These are phyloP conservation scores for Petunia hybrid DNA, from an alignment of 305 asterid genomes.

Conservation along the genomic window DNA sequence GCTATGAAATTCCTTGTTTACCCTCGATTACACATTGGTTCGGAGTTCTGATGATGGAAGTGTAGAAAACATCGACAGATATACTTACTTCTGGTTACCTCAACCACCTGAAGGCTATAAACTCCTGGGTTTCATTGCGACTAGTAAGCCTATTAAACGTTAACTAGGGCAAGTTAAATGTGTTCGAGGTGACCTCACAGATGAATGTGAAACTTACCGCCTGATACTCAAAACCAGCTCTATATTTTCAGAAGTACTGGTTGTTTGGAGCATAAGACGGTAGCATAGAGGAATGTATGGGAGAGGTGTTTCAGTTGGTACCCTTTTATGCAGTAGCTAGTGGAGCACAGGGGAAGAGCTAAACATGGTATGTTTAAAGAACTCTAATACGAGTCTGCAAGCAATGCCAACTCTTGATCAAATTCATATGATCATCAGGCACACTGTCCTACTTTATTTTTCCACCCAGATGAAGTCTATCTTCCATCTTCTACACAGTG, in stretches of 20 bases:
- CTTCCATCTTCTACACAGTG: constrained; percentile 86
- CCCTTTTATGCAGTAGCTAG: constrained; percentile 64
- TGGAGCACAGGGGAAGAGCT: constrained; percentile 53
- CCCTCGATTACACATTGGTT: constrained; percentile 66
- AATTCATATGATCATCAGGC: constrained; percentile 65
- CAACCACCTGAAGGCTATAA: constrained; percentile 78
- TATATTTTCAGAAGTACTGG: constrained; percentile 45
- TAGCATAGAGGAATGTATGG: constrained; percentile 65
- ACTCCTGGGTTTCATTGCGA: constrained; percentile 75
- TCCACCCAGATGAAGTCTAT: constrained; percentile 79
- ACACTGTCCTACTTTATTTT: constrained; percentile 83
- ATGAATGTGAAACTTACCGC: constrained; percentile 59
- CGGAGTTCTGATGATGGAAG: constrained; percentile 72
- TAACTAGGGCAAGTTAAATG: constrained; percentile 66
- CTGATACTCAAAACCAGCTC: constrained; percentile 53
- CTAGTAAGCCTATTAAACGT: constrained; percentile 69
- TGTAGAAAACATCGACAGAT: constrained; percentile 54
- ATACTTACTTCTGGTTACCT: constrained; percentile 80
- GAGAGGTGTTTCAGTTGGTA: constrained; percentile 74
- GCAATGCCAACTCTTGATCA: constrained; percentile 87
- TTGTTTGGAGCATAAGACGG: constrained; percentile 68
- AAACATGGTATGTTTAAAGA: constrained; percentile 71
- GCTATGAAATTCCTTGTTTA: constrained; percentile 26
- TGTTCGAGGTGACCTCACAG: constrained; percentile 77
- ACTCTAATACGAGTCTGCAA: constrained; percentile 50